These are phyloP conservation scores for Nitzschia sp. DNA, from an alignment of 108 stramenopile genomes.

Conservation along the genomic window DNA sequence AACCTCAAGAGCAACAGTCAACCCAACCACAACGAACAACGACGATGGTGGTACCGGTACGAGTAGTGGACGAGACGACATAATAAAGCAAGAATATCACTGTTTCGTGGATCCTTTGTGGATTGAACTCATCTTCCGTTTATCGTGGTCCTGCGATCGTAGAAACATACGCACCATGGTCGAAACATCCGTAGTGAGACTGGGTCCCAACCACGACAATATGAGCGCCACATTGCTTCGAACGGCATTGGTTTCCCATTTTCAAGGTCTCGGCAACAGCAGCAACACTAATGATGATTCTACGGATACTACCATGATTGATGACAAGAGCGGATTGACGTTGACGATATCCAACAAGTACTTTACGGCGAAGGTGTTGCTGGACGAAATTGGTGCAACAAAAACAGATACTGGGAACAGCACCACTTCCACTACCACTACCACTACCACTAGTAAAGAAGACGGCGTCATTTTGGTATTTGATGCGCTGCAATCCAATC, in stretches of 20 bases:
- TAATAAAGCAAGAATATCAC: too few relatives aligned
- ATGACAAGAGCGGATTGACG: background rate
- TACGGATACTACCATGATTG: background rate
- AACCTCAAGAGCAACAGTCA: too few relatives aligned
- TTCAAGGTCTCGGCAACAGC: conserved; percentile 1
- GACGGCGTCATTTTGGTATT: conserved; percentile 83
- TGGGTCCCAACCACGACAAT: conserved; percentile 35
- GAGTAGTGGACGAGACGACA: too few relatives aligned
- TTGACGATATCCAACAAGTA: conserved; percentile 46
- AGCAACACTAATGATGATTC: background rate
- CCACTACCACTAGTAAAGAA: conserved; percentile 40
- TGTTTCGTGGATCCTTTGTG: too few relatives aligned
- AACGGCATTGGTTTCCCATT: conserved; percentile 28
- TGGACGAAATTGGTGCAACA: conserved; percentile 23
- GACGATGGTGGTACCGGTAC: too few relatives aligned
- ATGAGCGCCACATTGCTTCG: conserved; percentile 27
- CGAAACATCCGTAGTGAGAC: conserved; percentile 20
- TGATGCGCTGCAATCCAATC: conserved; percentile 44
- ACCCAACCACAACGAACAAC: too few relatives aligned
- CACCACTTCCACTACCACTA: background rate
- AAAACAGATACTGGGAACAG: too few relatives aligned
- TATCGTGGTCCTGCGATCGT: too few relatives aligned
- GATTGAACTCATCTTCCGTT: too few relatives aligned
- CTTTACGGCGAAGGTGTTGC: conserved; percentile 33
- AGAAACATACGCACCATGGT: too few relatives aligned